A percentile compares a stretch with the other conserved stretches of the same genome.
Conservation (phyloP, 2,329 filamentous ascomycete genomes). For the Diaporthe australafricana region DNA sequence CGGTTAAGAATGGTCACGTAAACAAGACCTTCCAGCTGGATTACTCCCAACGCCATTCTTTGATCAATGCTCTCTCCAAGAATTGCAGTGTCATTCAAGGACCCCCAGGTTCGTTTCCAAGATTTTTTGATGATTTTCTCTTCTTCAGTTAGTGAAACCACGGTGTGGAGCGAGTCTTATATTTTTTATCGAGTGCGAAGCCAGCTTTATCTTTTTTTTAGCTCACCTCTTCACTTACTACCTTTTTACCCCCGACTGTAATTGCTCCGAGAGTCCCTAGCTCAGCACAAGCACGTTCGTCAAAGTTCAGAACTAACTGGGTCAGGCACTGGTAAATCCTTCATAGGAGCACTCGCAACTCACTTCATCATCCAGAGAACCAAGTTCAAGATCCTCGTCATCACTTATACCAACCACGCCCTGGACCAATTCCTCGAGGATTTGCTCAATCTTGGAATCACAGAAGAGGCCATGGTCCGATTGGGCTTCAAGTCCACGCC, state of each 20-base stretch:
- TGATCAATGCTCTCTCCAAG: slow-evolving; percentile 64
- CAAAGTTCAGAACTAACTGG: slow-evolving; percentile 2
- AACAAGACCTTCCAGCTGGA: slow-evolving; percentile 40
- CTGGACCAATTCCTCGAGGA: slow-evolving; percentile 76
- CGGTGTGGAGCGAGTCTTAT: too few species aligned
- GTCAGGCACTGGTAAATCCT: slow-evolving; percentile 79
- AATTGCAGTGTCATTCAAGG: slow-evolving; percentile 75
- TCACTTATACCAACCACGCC: slow-evolving; percentile 77
- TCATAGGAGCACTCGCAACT: slow-evolving; percentile 73
- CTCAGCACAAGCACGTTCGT: neutral
- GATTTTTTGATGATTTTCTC: neutral
- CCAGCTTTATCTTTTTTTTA: too few species aligned
- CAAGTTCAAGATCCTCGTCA: slow-evolving; percentile 66
- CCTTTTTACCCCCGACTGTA: neutral
- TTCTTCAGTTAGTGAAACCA: too few species aligned
- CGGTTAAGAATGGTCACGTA: neutral
- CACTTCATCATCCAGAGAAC: slow-evolving; percentile 65
- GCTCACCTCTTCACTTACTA: neutral
- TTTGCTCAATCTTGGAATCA: slow-evolving; percentile 69
- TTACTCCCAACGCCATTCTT: slow-evolving; percentile 65
- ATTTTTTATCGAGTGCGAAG: too few species aligned
- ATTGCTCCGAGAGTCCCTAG: too few species aligned
- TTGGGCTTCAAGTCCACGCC: slow-evolving; percentile 70
- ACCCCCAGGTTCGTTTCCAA: slow-evolving; percentile 66
- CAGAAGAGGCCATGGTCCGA: slow-evolving; percentile 63